Evolutionary conservation across 768 basidiomycete species (phyloP), one percentile per base, ranked within the genome.

Genomic region (Ramaria rubella): DNA sequence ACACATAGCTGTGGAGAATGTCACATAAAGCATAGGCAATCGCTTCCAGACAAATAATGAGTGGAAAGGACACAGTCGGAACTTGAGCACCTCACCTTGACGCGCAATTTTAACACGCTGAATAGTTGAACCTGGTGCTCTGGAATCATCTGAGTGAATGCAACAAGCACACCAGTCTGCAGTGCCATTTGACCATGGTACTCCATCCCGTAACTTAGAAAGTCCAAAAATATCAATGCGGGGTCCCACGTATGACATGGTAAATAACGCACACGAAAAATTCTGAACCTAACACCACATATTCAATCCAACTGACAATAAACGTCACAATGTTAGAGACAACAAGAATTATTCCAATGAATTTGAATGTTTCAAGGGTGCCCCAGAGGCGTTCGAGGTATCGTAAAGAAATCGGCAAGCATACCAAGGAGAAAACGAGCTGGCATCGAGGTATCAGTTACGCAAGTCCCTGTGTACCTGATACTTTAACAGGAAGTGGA

Each of bases 351-450:
- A 87, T 84, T 21, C 81, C 75, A 56, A 90, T 86, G 71, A 99
- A 96, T 70, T 94, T 91, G 61, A 87, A 63, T 2, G 83, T 86
- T 69, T 97, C 94, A 19, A 85, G 64, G 43, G 85, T 78, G 38
- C 96, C 95, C 96, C 96, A 99, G 55, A 99, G 74, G 27, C 94
- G 80, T 69, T 99, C 96, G 52, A 99, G 75, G 69, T 98, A 98
- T 60, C 89, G 84, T 50, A 93, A 76, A 36, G 88, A 85, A 15
- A 92, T 80, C 42, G 92, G 87, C 9, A 98, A 78, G 57, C 86
- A 78, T 51, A 94, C 69, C 56, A 91, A 71, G 2, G 93, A 83
- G 59, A 85, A 75, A 50, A 87, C 63, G 60, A 97, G 81, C 95
- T 98, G 68, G 14, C 49, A 29, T 26, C 15, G 57, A 8, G 21